A percentile compares a stretch with the other conserved stretches of the same genome.
phyloP scores from a whole-genome alignment of 768 basidiomycete species.

The Scleroderma bovista region DNA sequence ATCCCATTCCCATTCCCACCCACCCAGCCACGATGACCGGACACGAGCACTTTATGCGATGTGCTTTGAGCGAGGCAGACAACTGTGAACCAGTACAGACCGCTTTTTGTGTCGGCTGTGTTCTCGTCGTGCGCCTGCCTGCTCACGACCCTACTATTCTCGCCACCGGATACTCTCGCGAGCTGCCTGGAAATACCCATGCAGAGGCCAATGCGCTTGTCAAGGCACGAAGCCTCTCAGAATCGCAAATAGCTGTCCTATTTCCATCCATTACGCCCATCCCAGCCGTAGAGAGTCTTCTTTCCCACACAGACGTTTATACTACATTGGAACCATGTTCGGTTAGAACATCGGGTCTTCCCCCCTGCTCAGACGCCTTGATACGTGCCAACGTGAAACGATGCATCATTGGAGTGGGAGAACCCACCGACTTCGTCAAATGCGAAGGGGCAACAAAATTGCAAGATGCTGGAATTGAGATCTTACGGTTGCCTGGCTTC shows the following conservation, averaged over 20 bases:
- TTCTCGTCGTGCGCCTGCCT: slow-evolving; percentile 52
- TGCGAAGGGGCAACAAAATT: slow-evolving; percentile 83
- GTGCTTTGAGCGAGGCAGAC: slow-evolving; percentile 64
- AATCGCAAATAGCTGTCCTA: slow-evolving; percentile 37
- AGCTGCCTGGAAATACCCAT: slow-evolving; percentile 91
- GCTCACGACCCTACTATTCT: slow-evolving; percentile 46
- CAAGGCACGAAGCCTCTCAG: slow-evolving; percentile 53
- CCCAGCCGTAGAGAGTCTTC: slow-evolving; percentile 36
- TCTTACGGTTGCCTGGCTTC: slow-evolving; percentile 69
- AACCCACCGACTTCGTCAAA: slow-evolving; percentile 90
- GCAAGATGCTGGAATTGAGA: slow-evolving; percentile 62
- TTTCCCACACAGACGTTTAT: slow-evolving; percentile 70
- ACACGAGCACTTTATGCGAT: slow-evolving; percentile 44
- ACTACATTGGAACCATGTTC: slow-evolving; percentile 98
- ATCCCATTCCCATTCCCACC: too few species aligned
- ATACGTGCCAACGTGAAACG: slow-evolving; percentile 62
- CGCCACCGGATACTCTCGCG: slow-evolving; percentile 83
- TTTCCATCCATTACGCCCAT: slow-evolving; percentile 32
- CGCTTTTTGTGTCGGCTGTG: slow-evolving; percentile 91
- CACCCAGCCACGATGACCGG: slow-evolving; percentile 5
- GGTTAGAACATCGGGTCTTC: slow-evolving; percentile 76
- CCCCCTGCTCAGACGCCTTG: slow-evolving; percentile 82
- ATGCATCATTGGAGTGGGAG: slow-evolving; percentile 85
- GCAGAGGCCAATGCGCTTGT: slow-evolving; percentile 91
- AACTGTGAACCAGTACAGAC: slow-evolving; percentile 65